phyloP scores from a whole-genome alignment of 495 filamentous ascomycete species.

The Pseudomonodictys pantanalensis region DNA sequence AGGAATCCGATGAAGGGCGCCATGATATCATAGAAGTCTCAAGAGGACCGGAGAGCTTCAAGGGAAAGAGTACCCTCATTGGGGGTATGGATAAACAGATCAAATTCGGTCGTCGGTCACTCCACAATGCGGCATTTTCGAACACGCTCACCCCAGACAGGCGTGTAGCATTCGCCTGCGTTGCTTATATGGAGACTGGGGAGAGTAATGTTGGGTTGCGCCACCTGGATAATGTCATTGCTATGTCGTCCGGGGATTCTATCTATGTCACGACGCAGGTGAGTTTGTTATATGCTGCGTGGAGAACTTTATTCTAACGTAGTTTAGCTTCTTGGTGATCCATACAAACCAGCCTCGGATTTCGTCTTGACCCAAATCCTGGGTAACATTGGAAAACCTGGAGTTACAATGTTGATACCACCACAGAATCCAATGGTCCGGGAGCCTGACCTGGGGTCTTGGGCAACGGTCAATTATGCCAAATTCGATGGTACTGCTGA shows the following conservation, averaged over 20 bases:
- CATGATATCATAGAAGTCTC: too few relatives aligned
- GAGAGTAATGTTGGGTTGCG: too few relatives aligned
- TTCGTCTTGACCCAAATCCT: background rate
- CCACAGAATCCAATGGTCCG: conserved; percentile 6
- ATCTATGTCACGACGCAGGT: conserved; percentile 10
- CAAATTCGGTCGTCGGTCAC: too few relatives aligned
- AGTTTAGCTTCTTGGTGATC: background rate
- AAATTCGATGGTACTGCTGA: conserved; percentile 10
- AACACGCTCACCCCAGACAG: too few relatives aligned
- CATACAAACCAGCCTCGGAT: background rate
- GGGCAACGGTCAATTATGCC: background rate
- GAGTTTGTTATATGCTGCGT: background rate
- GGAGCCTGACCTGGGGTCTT: background rate
- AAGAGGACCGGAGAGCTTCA: too few relatives aligned
- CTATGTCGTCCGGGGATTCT: conserved; percentile 1
- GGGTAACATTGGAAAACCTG: conserved; percentile 9
- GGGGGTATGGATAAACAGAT: too few relatives aligned
- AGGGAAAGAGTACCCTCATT: too few relatives aligned
- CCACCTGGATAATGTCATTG: background rate
- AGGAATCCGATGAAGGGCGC: too few relatives aligned
- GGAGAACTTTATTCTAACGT: too few relatives aligned
- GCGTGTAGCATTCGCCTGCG: too few relatives aligned
- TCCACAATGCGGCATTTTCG: too few relatives aligned
- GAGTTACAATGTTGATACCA: background rate
- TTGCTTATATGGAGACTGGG: too few relatives aligned